phyloP scores from a whole-genome alignment of 2,329 filamentous ascomycete species.

The Talaromyces sp. region DNA sequence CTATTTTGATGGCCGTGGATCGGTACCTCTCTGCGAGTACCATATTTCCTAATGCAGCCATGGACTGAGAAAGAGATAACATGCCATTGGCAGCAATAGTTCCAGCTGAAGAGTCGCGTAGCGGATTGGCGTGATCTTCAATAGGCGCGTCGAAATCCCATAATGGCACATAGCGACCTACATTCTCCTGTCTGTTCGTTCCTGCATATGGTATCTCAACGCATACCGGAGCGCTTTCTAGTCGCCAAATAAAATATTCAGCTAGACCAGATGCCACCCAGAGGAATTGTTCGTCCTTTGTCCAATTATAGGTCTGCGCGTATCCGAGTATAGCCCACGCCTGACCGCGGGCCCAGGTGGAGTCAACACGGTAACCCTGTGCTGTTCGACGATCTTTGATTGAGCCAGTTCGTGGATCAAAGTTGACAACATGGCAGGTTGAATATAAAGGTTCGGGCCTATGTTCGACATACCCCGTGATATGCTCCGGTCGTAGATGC shows the following conservation, averaged over 20 bases:
- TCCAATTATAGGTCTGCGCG: slow-evolving; percentile 44
- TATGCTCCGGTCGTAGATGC: not conserved
- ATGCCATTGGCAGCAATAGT: slow-evolving; percentile 44
- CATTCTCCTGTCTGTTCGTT: slow-evolving; percentile 22
- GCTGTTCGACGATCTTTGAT: slow-evolving; percentile 22
- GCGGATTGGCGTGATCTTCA: slow-evolving; percentile 16
- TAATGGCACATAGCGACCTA: slow-evolving; percentile 22
- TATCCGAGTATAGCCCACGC: slow-evolving; percentile 29
- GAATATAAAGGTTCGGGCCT: not conserved
- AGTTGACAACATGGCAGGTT: not conserved
- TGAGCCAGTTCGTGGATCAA: not conserved
- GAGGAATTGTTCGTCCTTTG: slow-evolving; percentile 24
- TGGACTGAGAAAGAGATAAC: slow-evolving; percentile 35
- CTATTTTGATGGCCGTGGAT: not conserved
- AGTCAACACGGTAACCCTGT: slow-evolving; percentile 24
- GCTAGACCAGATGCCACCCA: slow-evolving; percentile 19
- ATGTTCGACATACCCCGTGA: not conserved
- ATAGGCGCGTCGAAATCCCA: slow-evolving; percentile 45
- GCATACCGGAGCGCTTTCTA: not conserved
- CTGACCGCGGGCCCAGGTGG: slow-evolving; percentile 27
- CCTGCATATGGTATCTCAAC: not conserved
- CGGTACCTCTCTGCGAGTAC: not conserved
- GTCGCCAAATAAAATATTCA: not conserved
- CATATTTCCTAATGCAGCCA: slow-evolving; percentile 12
- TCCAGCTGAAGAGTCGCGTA: slow-evolving; percentile 42